phyloP scores from a whole-genome alignment of 768 basidiomycete species.

The Boletus insuetus region DNA sequence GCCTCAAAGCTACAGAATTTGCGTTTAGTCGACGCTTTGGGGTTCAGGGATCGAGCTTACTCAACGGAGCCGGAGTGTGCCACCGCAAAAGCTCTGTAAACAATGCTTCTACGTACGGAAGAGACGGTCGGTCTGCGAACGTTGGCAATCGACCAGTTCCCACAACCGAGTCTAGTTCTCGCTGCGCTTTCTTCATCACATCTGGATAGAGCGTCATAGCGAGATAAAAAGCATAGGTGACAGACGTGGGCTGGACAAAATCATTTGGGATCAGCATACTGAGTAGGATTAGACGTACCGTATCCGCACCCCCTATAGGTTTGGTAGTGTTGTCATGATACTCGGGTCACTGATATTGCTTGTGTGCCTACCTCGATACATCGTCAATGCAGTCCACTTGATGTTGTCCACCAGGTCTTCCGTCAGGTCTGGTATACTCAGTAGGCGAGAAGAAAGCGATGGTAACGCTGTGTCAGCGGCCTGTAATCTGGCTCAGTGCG shows the following conservation, averaged over 20 bases:
- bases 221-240: constrained; percentile 16
- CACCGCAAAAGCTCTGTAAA: constrained; percentile 25
- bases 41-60: background rate
- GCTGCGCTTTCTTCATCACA: constrained; percentile 25
- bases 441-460: constrained; percentile 11
- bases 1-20: constrained; percentile 4
- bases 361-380: constrained; percentile 9
- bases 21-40: background rate
- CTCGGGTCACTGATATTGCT: background rate
- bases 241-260: constrained; percentile 11
- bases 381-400: constrained; percentile 15
- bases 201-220: constrained; percentile 30
- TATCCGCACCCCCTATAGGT: constrained; percentile 22
- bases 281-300: constrained; percentile 25
- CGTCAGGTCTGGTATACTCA: constrained; percentile 8
- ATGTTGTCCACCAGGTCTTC: constrained; percentile 14
- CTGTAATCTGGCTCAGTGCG: background rate
- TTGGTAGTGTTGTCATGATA: background rate
- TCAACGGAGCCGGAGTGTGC: constrained; percentile 17
- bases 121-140: constrained; percentile 20
- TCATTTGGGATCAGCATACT: background rate
- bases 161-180: constrained; percentile 27
- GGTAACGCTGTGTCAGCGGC: constrained; percentile 13
- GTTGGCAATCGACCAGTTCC: constrained; percentile 22
- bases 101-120: constrained; percentile 29